Conservation (phyloP, 164 flowering plant species). For the Berberis thunbergii region DNA sequence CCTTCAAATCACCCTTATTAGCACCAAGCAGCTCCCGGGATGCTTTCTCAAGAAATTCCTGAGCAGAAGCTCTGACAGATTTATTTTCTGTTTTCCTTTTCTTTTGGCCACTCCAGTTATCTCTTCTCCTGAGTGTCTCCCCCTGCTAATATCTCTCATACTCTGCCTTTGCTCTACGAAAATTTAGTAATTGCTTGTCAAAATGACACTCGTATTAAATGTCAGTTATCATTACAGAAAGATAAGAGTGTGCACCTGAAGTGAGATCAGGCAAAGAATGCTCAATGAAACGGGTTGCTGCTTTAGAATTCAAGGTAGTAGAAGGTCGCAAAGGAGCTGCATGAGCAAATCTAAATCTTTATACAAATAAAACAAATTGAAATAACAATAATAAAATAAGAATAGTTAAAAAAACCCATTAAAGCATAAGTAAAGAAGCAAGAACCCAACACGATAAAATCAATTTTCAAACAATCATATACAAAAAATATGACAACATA, state of each 20-base stretch:
- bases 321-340: constrained; percentile 80
- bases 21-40: constrained; percentile 70
- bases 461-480: background rate
- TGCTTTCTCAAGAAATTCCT: constrained; percentile 92
- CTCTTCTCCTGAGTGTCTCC: constrained; percentile 30
- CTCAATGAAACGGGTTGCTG: constrained; percentile 90
- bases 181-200: background rate
- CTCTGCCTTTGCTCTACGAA: constrained; percentile 66
- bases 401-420: background rate
- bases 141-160: constrained; percentile 61
- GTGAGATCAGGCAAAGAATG: constrained; percentile 93
- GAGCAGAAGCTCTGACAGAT: constrained; percentile 65
- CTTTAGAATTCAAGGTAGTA: constrained; percentile 58
- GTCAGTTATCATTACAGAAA: no score
- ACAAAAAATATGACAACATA: constrained; percentile 12
- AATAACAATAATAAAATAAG: background rate
- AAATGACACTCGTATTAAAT: constrained; percentile 2
- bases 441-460: background rate
- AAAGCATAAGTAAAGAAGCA: background rate
- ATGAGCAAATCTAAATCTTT: constrained; percentile 18
- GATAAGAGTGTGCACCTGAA: constrained; percentile 32
- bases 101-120: constrained; percentile 30
- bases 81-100: constrained; percentile 63
- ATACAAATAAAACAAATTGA: background rate
- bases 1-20: constrained; percentile 43